These are phyloP conservation scores for Rhodotorula taiwanensis DNA, from an alignment of 768 basidiomycete genomes.

Conservation along the genomic window DNA sequence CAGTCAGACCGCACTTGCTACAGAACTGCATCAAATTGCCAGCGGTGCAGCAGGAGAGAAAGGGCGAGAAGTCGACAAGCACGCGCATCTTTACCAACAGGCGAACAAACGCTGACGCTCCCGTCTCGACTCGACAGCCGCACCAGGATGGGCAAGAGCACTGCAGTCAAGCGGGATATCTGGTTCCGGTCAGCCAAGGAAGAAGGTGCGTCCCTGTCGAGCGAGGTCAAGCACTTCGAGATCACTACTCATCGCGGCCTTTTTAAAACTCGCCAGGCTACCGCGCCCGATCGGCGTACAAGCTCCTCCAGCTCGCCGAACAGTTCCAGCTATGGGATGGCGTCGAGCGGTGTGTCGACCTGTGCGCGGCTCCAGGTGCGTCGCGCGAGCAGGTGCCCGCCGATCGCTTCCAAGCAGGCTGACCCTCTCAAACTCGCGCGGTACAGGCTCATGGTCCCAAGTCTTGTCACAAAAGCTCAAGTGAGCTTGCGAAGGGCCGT, in stretches of 20 bases:
- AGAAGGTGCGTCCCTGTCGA: slow-evolving; percentile 11
- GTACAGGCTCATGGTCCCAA: slow-evolving; percentile 47
- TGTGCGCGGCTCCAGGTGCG: slow-evolving; percentile 43
- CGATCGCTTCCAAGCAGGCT: background rate
- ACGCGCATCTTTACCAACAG: too few species aligned
- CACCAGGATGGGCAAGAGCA: slow-evolving; percentile 23
- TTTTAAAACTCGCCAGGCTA: slow-evolving; percentile 32
- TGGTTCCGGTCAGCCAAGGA: slow-evolving; percentile 33
- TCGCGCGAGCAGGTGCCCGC: background rate
- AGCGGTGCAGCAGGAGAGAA: too few species aligned
- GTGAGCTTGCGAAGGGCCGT: slow-evolving; percentile 21
- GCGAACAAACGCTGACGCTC: too few species aligned
- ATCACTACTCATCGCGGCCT: too few species aligned
- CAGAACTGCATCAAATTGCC: too few species aligned
- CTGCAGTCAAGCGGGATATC: slow-evolving; percentile 27
- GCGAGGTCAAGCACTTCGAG: too few species aligned
- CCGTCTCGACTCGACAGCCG: too few species aligned
- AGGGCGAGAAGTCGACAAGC: too few species aligned
- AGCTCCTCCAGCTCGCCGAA: slow-evolving; percentile 44
- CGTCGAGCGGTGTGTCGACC: slow-evolving; percentile 42
- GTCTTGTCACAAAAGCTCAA: slow-evolving; percentile 45
- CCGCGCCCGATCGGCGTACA: slow-evolving; percentile 44
- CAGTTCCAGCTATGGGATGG: slow-evolving; percentile 40
- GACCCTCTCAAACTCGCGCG: background rate
- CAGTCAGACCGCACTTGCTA: too few species aligned